Base-by-base conservation (phyloP, 2,329 filamentous ascomycete species). In the Arachnopeziza araneosa region DNA sequence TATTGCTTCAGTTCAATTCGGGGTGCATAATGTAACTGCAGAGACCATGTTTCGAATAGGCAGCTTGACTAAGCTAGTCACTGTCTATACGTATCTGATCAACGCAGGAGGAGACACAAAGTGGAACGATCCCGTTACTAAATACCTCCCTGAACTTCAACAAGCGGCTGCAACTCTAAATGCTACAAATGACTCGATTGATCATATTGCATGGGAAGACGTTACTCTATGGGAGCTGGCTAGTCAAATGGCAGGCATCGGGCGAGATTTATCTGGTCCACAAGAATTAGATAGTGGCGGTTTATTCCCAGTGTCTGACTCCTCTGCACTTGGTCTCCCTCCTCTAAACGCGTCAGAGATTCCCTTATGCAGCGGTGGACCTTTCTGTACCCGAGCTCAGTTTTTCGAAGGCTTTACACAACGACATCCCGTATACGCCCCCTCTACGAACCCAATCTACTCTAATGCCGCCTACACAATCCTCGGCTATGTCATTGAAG, bases 41-140 rank as follows among this genome's bases (percentile, higher is more conserved):
- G 68, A 79, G 59, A 77, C 74, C 0, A 67, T 76, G 22, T 82
- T 75, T 63, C 69, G 73, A 1, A 66, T 77, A 3, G 75, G 71
- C 17, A 80, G 78, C 62, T 67, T 80, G 12, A 77, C 77, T 10
- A 80, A 81, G 66, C 66, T 79, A 7, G 73, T 78, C 61, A 77
- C 74, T 2, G 71, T 79, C 1, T 77, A 75, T 56, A 72, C 72
- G 6, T 76, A 75, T 61, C 69, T 80, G 21, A 69, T 72, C 17
- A 72, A 77, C 59, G 70, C 71, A 12, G 36, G 36, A n/a, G 76
- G 78, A 1, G 74, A 77, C 57, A 60, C 64, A 19, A 66, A 71
- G 32, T 79, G 75, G 67, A 72, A 75, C 49, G 70, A 74, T 3
- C 74, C 75, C 7, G 73, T 79, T 56, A 77, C 76, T 0, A 72